Conservation (phyloP, 306 rosid species). For the Rosa chinensis region DNA sequence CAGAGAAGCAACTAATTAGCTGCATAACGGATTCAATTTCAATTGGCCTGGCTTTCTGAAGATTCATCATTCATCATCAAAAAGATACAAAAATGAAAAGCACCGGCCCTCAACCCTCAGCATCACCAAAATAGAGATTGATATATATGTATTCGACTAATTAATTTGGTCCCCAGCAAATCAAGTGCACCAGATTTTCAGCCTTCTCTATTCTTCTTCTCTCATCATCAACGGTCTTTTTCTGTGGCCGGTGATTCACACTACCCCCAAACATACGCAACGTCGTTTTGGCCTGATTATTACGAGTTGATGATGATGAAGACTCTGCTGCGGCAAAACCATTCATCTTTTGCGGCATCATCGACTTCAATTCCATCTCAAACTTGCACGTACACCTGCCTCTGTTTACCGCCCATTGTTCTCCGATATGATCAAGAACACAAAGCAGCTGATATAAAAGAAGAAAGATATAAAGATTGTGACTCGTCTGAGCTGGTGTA, state of each 20-base stretch:
- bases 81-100: background rate
- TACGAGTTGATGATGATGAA: background rate
- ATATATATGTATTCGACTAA: background rate
- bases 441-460: background rate
- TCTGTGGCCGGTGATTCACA: background rate
- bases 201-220: slow-evolving; percentile 27
- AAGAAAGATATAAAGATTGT: background rate
- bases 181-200: slow-evolving; percentile 31
- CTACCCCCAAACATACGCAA: background rate
- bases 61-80: background rate
- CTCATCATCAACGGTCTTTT: background rate
- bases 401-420: slow-evolving; percentile 19
- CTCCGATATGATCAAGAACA: background rate
- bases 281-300: background rate
- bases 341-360: slow-evolving; percentile 21
- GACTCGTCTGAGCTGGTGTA: background rate
- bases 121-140: background rate
- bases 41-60: background rate
- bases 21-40: background rate
- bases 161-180: slow-evolving; percentile 40
- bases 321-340: slow-evolving; percentile 6
- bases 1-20: background rate
- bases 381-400: slow-evolving; percentile 25
- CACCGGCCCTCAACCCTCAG: background rate
- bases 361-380: slow-evolving; percentile 33